Conservation (phyloP, 805 yeast genomes). For the Saturnispora gosingensis region DNA sequence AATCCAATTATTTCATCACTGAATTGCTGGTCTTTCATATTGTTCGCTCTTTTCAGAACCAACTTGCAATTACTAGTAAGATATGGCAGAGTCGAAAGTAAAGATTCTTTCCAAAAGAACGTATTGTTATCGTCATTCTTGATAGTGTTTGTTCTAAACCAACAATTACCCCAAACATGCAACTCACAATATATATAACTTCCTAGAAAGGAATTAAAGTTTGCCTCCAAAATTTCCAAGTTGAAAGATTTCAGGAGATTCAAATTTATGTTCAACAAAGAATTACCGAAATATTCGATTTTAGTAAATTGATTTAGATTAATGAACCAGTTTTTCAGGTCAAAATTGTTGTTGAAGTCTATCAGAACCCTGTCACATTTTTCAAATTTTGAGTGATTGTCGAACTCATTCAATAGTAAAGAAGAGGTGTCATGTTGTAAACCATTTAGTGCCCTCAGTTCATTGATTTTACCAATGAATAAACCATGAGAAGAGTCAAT, state of each 20-base stretch:
- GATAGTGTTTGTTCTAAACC: slow-evolving; percentile 71
- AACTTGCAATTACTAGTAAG: slow-evolving; percentile 45
- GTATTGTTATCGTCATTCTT: slow-evolving; percentile 29
- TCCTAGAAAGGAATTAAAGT: slow-evolving; percentile 24
- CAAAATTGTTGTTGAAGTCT: slow-evolving; percentile 57
- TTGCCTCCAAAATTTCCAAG: slow-evolving; percentile 59
- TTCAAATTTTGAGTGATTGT: not conserved
- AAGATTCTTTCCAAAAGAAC: slow-evolving; percentile 82
- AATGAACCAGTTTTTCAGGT: slow-evolving; percentile 70
- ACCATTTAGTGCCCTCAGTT: slow-evolving; percentile 36
- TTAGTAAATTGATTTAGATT: slow-evolving; percentile 56
- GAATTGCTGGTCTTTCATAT: slow-evolving; percentile 13
- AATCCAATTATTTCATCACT: slow-evolving; percentile 42
- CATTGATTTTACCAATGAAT: slow-evolving; percentile 47
- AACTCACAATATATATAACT: slow-evolving; percentile 55
- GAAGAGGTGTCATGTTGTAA: not conserved
- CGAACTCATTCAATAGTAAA: not conserved
- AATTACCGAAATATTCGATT: slow-evolving; percentile 36
- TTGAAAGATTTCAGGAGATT: slow-evolving; percentile 45
- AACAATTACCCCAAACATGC: slow-evolving; percentile 58
- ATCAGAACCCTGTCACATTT: slow-evolving; percentile 34
- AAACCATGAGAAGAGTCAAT: slow-evolving; percentile 50
- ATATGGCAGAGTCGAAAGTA: slow-evolving; percentile 47
- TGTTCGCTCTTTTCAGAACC: slow-evolving; percentile 28
- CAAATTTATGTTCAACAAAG: slow-evolving; percentile 28